Evolutionary conservation across 768 basidiomycete genomes (phyloP).

Genomic region (Panus rudis): DNA sequence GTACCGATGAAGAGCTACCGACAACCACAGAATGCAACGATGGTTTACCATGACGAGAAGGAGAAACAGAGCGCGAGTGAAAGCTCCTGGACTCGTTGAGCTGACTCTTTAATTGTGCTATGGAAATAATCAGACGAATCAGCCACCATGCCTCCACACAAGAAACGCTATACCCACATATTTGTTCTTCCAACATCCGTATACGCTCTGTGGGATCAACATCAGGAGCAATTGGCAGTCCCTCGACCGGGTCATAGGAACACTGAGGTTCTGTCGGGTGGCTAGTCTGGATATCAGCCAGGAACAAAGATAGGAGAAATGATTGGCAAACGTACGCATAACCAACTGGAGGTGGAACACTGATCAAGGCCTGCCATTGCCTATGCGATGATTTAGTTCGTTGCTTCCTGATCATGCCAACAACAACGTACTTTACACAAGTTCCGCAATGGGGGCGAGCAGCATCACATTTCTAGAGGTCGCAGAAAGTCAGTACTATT

Average conservation of each 20-base stretch:
- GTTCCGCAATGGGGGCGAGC: conserved; percentile 80
- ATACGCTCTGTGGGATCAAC: conserved; percentile 78
- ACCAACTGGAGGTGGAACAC: conserved; percentile 79
- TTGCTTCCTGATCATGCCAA: background rate
- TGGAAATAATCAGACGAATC: background rate
- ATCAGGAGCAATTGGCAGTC: conserved; percentile 67
- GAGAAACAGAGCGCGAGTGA: conserved; percentile 33
- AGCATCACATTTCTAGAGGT: conserved; percentile 76
- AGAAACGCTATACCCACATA: conserved; percentile 40
- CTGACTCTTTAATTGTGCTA: conserved; percentile 59
- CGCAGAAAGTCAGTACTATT: conserved; percentile 8
- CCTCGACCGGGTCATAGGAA: conserved; percentile 82
- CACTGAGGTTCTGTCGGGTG: conserved; percentile 85
- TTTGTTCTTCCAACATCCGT: conserved; percentile 67
- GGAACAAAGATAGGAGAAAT: conserved; percentile 5
- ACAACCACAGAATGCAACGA: too few relatives aligned
- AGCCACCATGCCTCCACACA: background rate
- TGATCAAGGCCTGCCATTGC: conserved; percentile 76
- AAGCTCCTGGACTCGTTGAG: conserved; percentile 45
- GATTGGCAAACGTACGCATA: conserved; percentile 54
- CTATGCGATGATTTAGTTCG: too few relatives aligned
- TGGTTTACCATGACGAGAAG: conserved; percentile 17
- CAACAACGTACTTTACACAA: conserved; percentile 62
- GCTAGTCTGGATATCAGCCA: conserved; percentile 28
- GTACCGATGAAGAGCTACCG: conserved; percentile 10